Conservation (phyloP, 345 rosid species). For the Trapa bicornis region DNA sequence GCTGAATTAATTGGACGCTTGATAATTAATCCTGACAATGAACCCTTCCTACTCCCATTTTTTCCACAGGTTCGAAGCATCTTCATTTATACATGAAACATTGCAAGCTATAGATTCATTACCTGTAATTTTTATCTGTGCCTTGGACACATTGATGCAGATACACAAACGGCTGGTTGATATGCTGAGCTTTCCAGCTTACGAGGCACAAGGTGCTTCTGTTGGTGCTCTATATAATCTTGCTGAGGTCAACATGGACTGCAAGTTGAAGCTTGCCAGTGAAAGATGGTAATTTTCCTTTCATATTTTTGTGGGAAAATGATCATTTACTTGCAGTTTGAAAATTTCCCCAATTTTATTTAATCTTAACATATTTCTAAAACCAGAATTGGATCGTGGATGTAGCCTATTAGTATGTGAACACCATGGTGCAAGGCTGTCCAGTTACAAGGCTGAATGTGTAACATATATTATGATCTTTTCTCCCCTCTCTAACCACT, state of each 20-base stretch:
- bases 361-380: background rate
- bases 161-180: conserved; percentile 82
- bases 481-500: background rate
- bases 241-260: conserved; percentile 89
- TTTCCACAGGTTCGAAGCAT: conserved; percentile 51
- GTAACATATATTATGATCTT: background rate
- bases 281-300: conserved; percentile 63
- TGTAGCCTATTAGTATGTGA: background rate
- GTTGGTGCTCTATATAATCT: conserved; percentile 95
- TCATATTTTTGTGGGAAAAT: background rate
- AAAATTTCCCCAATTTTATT: background rate
- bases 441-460: background rate
- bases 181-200: conserved; percentile 61
- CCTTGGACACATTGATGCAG: conserved; percentile 25
- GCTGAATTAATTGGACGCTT: conserved; percentile 86
- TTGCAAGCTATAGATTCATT: background rate
- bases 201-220: conserved; percentile 94
- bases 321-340: background rate
- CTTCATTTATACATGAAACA: background rate
- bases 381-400: background rate
- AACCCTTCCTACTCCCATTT: conserved; percentile 80
- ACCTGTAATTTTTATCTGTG: background rate
- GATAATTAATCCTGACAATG: conserved; percentile 95
- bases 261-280: conserved; percentile 88
- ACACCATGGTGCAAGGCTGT: background rate